Evolutionary conservation across 306 rosid genomes (phyloP), one percentile per base, ranked within the genome.

Genomic region (Trifolium subterraneum): DNA sequence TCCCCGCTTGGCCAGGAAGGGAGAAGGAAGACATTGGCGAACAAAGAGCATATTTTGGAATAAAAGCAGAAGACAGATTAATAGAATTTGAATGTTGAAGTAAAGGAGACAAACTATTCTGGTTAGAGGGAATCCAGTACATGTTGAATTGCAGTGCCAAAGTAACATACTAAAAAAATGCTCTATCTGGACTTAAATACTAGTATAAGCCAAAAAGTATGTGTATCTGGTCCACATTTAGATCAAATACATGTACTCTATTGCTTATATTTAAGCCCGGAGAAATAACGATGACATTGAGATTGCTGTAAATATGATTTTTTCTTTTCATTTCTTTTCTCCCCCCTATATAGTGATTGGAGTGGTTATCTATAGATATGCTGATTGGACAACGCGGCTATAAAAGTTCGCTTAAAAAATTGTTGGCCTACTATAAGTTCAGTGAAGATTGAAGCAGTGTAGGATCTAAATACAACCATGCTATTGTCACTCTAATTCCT

Each of bases 71-170:
- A 12, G 91, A 93, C 65, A 89, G 97, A 77, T 71, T 76, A 25
- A 88, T 93, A 73, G 98, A 91, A 73, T 88, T 93, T 78, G 97
- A 93, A 86, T 91, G 98, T 85, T 81, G 19, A 73, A 88, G 87
- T 78, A 88, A 85, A 80, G 88, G 74, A 48, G 97, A 93, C 52
- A 85, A 86, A 79, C 89, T 80, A 47, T 78, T 81, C 82, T 93
- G 98, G 98, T 84, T 86, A 10, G 92, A 87, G 58, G 98, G 98
- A 61, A 88, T 91, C 82, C 90, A 88, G 77, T 77, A 88, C 68
- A 84, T 89, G 92, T 80, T 93, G 87, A 84, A 84, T 51, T 83
- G 92, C 83, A 83, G 82, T 60, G 81, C 85, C 82, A 82, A 79
- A 80, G 69, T 82, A 73, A 54, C 82, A 73, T 81, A 64, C 77